Conservation (phyloP, 1,284 basidiomycete species). For the Ceratobasidium sp. region DNA sequence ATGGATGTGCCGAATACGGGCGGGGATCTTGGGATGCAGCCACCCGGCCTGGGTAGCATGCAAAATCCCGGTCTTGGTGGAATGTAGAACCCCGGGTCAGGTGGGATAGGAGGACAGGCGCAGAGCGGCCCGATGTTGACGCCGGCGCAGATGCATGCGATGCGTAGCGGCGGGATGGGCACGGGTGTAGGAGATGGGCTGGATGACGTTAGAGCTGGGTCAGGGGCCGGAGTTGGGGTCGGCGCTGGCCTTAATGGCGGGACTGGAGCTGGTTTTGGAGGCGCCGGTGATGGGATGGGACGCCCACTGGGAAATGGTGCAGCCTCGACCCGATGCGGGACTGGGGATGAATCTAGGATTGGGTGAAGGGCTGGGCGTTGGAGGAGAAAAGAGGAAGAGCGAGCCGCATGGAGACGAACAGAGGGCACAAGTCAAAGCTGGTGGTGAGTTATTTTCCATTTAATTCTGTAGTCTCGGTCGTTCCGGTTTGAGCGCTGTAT, state of each 20-base stretch:
- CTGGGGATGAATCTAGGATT: not conserved
- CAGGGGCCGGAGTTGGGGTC: too few relatives aligned
- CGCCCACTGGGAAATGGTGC: constrained; percentile 24
- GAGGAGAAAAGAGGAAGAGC: constrained; percentile 20
- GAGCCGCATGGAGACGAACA: constrained; percentile 36
- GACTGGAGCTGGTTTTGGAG: not conserved
- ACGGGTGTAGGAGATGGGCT: too few relatives aligned
- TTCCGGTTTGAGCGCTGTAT: not conserved
- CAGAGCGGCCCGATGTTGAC: constrained; percentile 6
- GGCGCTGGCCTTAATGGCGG: not conserved
- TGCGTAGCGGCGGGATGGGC: not conserved
- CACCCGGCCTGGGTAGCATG: not conserved
- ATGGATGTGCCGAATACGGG: constrained; percentile 5
- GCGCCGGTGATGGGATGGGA: not conserved
- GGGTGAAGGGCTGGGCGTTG: not conserved
- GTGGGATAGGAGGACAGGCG: too few relatives aligned
- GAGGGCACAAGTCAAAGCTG: constrained; percentile 30
- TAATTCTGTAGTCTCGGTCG: too few relatives aligned
- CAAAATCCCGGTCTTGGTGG: constrained; percentile 17
- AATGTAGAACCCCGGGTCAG: constrained; percentile 12
- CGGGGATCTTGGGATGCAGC: not conserved
- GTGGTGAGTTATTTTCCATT: constrained; percentile 8
- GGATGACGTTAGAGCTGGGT: too few relatives aligned
- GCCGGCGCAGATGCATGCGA: constrained; percentile 23
- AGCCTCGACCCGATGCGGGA: not conserved